These are phyloP conservation scores for Arachis hypogaea DNA, from an alignment of 306 rosid genomes.

Conservation along the genomic window DNA sequence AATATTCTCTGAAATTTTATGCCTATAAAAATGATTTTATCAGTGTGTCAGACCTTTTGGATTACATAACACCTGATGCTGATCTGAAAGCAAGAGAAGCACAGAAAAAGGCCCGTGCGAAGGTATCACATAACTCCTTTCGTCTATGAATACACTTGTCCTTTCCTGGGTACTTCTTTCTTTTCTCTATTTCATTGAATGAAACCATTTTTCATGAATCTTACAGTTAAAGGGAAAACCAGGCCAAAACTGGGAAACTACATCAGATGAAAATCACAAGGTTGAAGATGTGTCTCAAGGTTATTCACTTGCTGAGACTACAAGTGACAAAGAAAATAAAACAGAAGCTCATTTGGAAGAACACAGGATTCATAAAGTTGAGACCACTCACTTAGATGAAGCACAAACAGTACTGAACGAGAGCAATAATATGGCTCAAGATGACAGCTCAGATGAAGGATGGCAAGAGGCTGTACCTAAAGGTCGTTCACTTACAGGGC, in stretches of 20 bases:
- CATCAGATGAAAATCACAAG: slow-evolving; percentile 68
- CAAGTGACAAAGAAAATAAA: slow-evolving; percentile 87
- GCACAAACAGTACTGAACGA: slow-evolving; percentile 40
- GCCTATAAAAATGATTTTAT: slow-evolving; percentile 32
- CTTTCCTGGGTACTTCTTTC: slow-evolving; percentile 7
- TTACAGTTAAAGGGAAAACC: slow-evolving; percentile 85
- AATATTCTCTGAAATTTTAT: slow-evolving; percentile 16
- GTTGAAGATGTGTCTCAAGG: slow-evolving; percentile 56
- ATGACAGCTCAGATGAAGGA: slow-evolving; percentile 82
- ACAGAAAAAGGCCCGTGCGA: slow-evolving; percentile 88
- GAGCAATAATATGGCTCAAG: slow-evolving; percentile 53
- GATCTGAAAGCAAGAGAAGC: slow-evolving; percentile 92
- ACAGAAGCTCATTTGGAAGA: slow-evolving; percentile 59
- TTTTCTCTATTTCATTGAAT: slow-evolving; percentile 19
- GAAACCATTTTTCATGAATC: slow-evolving; percentile 33
- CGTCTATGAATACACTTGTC: not conserved
- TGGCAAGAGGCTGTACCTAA: slow-evolving; percentile 99
- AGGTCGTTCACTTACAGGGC: slow-evolving; percentile 73
- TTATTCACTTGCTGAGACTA: slow-evolving; percentile 53
- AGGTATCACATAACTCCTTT: slow-evolving; percentile 57
- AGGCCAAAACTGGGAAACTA: slow-evolving; percentile 66
- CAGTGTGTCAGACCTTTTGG: slow-evolving; percentile 98
- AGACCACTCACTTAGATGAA: slow-evolving; percentile 54
- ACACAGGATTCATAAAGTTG: slow-evolving; percentile 53
- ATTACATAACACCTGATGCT: slow-evolving; percentile 92